Base-by-base conservation (phyloP, 345 rosid genomes). In the Ailanthus altissimus region DNA sequence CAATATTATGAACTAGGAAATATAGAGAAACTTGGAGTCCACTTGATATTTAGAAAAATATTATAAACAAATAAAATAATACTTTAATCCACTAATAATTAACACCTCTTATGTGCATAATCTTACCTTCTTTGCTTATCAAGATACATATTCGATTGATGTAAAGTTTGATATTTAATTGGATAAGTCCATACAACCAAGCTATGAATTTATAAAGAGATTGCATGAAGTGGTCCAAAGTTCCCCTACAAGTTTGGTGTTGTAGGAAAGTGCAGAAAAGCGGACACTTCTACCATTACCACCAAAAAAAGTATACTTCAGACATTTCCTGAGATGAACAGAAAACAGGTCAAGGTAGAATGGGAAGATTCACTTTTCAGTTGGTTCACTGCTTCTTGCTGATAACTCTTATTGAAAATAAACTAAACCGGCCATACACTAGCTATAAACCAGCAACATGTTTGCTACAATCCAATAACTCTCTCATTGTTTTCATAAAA, bases 261-360 rank as follows among this genome's bases (percentile, higher is more conserved):
- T 75, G 25, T 68, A 62, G 15, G 98, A 92, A 83, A 85, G 69
- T 6, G 70, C 54, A 6, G 98, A 90, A 18, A 98, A 90, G 54
- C 78, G 69, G 8, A 93, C 60, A 38, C 81, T 88, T 78, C 88
- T 82, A 26, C 97, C 97, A 10, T 88, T 84, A 53, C 97, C 98
- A 72, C 99, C 97, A n/a, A 74, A 92, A 93, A 83, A 88, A 92
- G 80, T 90, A 90, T 43, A 77, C 83, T 70, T 92, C 93, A n/a
- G 97, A 92, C 45, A 61, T 76, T 79, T 87, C 93, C 98, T 92
- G 90, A 78, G 77, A 69, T n/a, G 12, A 72, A 59, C 70, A 59
- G 56, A 74, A 43, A 61, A 76, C 50, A 21, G 12, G 49, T 36
- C 46, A 74, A 6, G 78, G 14, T 26, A 51, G 67, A n/a, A 14